A percentile compares a stretch with the other conserved stretches of the same genome.
phyloP scores from a whole-genome alignment of 805 yeast genomes.

The Tetrapisispora fleetii region DNA sequence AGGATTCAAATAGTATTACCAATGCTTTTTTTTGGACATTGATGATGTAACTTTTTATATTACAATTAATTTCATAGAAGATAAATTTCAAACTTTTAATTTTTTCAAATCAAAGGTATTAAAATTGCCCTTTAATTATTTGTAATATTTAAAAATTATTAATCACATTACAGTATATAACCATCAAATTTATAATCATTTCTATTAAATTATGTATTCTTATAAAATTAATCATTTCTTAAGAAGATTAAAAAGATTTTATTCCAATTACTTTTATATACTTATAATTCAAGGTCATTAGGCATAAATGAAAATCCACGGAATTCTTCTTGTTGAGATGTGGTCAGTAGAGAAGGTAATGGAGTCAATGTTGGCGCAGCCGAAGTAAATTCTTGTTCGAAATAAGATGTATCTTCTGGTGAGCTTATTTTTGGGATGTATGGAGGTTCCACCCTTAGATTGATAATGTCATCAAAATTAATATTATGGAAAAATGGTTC shows the following conservation, averaged over 20 bases:
- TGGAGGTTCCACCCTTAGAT: conserved; percentile 72
- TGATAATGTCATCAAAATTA: conserved; percentile 75
- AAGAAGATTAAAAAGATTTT: neutral
- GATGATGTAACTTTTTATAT: no score
- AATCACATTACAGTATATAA: no score
- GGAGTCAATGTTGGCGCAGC: conserved; percentile 95
- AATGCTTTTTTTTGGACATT: no score
- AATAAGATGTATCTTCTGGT: conserved; percentile 85
- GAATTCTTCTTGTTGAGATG: conserved; percentile 90
- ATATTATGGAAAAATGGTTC: conserved; percentile 90
- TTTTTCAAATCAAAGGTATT: no score
- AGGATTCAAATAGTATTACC: no score
- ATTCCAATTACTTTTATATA: neutral
- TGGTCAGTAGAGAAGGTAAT: conserved; percentile 74
- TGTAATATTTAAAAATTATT: no score
- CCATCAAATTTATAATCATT: no score
- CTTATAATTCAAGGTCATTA: conserved; percentile 38
- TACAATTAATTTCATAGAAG: no score
- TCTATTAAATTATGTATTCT: no score
- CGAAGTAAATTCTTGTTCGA: conserved; percentile 89
- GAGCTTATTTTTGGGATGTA: conserved; percentile 78
- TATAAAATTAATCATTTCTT: no score
- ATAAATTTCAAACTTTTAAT: no score
- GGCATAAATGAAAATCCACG: conserved; percentile 90
- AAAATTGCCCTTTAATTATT: no score